Evolutionary conservation across 768 basidiomycete genomes (phyloP), one percentile per base, ranked within the genome.

Genomic region (Mycena galericulata): DNA sequence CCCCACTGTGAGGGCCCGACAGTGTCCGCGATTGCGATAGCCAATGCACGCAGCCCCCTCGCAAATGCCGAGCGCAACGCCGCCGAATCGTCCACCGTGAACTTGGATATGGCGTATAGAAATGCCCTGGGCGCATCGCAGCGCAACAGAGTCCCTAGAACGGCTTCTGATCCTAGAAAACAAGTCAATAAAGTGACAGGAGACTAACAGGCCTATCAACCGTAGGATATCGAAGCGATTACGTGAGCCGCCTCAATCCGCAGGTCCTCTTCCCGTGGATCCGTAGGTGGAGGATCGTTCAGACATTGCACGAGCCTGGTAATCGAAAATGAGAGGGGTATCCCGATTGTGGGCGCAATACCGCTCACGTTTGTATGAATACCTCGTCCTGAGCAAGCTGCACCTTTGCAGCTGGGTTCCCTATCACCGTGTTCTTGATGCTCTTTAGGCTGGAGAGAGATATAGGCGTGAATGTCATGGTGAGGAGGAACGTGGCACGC

Each of bases 231-330:
- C 0, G 93, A 94, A 0, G 92, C 86, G 18, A 94, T 82, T 40
- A 94, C 85, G 71, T 93, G 90, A 0, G 92, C 91, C 0, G 93
- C 90, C 74, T 94, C 92, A 53, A 89, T 84, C 12, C 91, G 85
- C 36, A 92, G 78, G 10, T 88, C 87, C 15, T 87, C 85, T 36
- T 76, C 76, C 73, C 82, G 74, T 2, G 82, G 69, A 46, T 81
- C 79, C 49, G 74, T 78, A 7, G 78, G 75, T 0, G 76, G 75
- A 4, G 81, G 79, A 45, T 73, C 72, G 59, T 89, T 87, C 7
- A 93, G 79, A 62, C 87, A 89, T 56, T 87, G 85, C 30, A 94
- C 88, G 20, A 93, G 83, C 22, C 92, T 92, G 71, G 34, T 41
- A 41, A 8, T 5, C 38, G 61, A 27, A n/a, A 41, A 36, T 62